phyloP scores from a whole-genome alignment of 2,329 filamentous ascomycete species.

The Fusarium sp. region DNA sequence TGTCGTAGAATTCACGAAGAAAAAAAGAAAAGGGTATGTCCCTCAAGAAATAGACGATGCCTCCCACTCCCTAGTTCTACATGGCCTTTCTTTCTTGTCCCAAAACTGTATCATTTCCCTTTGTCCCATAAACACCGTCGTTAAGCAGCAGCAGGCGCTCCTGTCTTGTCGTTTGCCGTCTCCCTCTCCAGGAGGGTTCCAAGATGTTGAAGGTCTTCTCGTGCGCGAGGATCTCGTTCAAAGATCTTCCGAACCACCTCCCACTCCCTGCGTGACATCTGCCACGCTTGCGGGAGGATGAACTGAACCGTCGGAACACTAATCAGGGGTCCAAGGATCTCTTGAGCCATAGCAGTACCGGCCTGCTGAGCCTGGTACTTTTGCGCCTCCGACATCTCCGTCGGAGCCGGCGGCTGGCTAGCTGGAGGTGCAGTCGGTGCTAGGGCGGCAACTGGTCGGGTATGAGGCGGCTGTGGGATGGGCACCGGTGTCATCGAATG shows the following conservation, averaged over 20 bases:
- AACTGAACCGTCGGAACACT: conserved; percentile 75
- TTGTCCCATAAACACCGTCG: conserved; percentile 10
- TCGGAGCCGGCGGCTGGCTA: conserved; percentile 24
- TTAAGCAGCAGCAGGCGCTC: conserved; percentile 13
- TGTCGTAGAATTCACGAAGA: background rate
- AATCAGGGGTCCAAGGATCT: conserved; percentile 73
- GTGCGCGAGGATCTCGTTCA: conserved; percentile 72
- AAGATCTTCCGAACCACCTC: conserved; percentile 77
- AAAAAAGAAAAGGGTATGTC: background rate
- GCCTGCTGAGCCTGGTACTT: conserved; percentile 58
- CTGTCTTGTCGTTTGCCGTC: conserved; percentile 43
- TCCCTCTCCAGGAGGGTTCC: conserved; percentile 67
- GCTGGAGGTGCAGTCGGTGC: conserved; percentile 29
- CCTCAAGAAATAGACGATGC: conserved; percentile 2
- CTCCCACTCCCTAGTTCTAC: conserved; percentile 17
- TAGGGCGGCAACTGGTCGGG: conserved; percentile 22
- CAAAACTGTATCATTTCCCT: background rate
- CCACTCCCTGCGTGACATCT: conserved; percentile 79
- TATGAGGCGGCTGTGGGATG: conserved; percentile 50
- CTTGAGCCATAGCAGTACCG: conserved; percentile 69
- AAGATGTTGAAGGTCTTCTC: conserved; percentile 70
- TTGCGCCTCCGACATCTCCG: conserved; percentile 49
- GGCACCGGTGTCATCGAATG: conserved; percentile 53
- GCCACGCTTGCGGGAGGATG: conserved; percentile 74
- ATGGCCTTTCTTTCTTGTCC: conserved; percentile 6